These are phyloP conservation scores for Penicillium cosmopolitanum DNA, from an alignment of 495 filamentous ascomycete species.

Conservation along the genomic window DNA sequence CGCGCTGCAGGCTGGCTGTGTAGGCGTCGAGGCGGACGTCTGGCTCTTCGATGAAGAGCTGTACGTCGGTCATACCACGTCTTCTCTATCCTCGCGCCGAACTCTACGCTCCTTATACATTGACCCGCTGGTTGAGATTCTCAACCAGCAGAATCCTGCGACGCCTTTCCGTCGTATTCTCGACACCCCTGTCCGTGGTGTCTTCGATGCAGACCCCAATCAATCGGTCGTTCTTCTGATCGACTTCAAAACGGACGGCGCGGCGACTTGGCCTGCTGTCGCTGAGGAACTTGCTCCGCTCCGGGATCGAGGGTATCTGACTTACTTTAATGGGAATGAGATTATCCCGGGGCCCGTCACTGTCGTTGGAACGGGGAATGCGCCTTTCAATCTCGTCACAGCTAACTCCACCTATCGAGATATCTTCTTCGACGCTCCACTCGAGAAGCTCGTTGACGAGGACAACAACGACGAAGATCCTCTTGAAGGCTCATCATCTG, in stretches of 20 bases:
- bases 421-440: constrained; percentile 67
- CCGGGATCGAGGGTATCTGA: constrained; percentile 65
- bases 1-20: constrained; percentile 66
- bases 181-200: constrained; percentile 35
- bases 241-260: constrained; percentile 67
- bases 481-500: background rate
- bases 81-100: constrained; percentile 48
- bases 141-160: constrained; percentile 54
- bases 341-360: constrained; percentile 63
- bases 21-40: constrained; percentile 82
- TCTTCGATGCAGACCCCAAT: constrained; percentile 54
- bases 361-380: constrained; percentile 78
- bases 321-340: constrained; percentile 55
- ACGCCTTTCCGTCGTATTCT: constrained; percentile 32
- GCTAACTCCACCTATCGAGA: constrained; percentile 52
- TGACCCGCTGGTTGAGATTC: constrained; percentile 54
- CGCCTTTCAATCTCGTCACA: constrained; percentile 67
- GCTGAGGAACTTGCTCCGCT: constrained; percentile 66
- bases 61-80: constrained; percentile 58
- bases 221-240: constrained; percentile 70
- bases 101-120: constrained; percentile 61
- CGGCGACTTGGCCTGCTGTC: constrained; percentile 55
- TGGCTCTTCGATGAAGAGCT: constrained; percentile 77
- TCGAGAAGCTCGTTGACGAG: constrained; percentile 41
- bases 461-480: background rate